Evolutionary conservation across 495 filamentous ascomycete species (phyloP), one percentile per base, ranked within the genome.

Genomic region (Aspergillus homomorphus): DNA sequence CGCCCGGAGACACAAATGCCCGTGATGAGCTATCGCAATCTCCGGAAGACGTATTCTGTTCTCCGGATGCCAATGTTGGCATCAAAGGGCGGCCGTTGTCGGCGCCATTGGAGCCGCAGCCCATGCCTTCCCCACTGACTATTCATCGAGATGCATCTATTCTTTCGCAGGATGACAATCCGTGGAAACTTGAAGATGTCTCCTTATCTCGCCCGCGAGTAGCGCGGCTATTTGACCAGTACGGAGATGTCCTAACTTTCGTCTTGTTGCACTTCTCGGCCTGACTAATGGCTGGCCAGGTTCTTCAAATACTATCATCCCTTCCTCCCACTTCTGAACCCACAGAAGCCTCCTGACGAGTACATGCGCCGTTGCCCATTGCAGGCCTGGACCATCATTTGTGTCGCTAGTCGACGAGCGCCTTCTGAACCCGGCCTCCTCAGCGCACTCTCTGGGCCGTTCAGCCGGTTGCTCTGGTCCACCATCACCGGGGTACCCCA

Each of bases 331-430:
- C 84, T 96, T 58, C 76, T 96, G 53, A 89, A 90, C 63, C 83
- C 85, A 6, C 65, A 81, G 33, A 86, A 87, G 68, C 77, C 83
- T 1, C 87, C 91, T 21, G 89, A 94, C 20, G 80, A 88, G 53
- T 95, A 91, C 70, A 84, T 87, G 59, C 83, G 86, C 58, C 84
- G 87, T 62, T 86, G 87, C 59, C 85, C 86, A 21, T 73, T 96
- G 23, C 82, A 96, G 8, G 94, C 92, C 65, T 97, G 92, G 92
- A 82, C 86, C 51, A 89, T 96, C 51, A 81, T 95, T 50, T 84
- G 88, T 43, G 85, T 96, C 58, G 92, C 90, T 16, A 85, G 89
- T 51, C 84, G 92, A 43, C 86, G 89, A 24, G 92, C 85, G 58
- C 77, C 79, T 26, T 74, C 77, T 0, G 89, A 93, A 49, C 82